Evolutionary conservation across 139 green algal species (phyloP).

Genomic region (Pseudopediastrum boryanum): DNA sequence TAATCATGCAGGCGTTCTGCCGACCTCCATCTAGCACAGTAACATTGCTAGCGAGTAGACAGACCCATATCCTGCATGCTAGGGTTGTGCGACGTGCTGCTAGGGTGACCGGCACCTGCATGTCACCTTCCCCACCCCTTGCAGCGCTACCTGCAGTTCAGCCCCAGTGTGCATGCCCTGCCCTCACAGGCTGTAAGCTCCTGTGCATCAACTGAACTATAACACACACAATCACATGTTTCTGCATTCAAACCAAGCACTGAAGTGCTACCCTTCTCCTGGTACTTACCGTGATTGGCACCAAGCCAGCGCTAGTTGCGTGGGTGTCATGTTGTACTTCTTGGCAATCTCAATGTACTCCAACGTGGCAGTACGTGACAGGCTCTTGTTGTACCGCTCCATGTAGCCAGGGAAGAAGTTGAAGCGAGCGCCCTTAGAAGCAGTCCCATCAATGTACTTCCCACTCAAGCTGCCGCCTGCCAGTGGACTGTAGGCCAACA

Average conservation of each 20-base stretch:
- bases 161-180: too few species aligned
- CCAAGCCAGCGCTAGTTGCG: constrained; percentile 86
- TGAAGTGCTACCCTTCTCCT: neutral
- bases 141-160: too few species aligned
- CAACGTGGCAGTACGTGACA: constrained; percentile 63
- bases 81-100: too few species aligned
- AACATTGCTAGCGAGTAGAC: too few species aligned
- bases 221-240: too few species aligned
- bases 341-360: constrained; percentile 75
- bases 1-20: too few species aligned
- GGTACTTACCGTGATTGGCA: constrained; percentile 50
- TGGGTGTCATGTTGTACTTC: constrained; percentile 77
- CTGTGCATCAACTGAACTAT: too few species aligned
- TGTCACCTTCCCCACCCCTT: too few species aligned
- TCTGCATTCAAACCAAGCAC: neutral
- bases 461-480: constrained; percentile 37
- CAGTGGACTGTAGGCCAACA: constrained; percentile 84
- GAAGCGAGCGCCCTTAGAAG: constrained; percentile 57
- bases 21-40: too few species aligned
- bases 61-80: too few species aligned
- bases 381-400: constrained; percentile 51
- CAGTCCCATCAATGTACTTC: constrained; percentile 39
- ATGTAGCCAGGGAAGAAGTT: constrained; percentile 77
- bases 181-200: too few species aligned
- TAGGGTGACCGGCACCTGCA: too few species aligned